phyloP scores from a whole-genome alignment of 2,329 filamentous ascomycete species.

The Aspergillus tamarii region DNA sequence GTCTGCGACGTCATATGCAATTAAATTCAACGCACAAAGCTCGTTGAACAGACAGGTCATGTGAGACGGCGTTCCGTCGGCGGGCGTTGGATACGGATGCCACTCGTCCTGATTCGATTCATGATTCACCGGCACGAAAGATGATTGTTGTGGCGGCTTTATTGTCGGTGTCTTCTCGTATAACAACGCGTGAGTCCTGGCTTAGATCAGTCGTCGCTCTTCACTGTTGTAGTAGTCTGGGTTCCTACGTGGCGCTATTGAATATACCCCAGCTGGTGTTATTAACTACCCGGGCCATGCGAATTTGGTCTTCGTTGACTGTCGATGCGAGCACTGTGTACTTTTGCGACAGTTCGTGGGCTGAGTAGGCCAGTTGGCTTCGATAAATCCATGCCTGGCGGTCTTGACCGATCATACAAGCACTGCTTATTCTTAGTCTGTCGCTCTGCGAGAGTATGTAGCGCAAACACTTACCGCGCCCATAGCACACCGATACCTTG shows the following conservation, averaged over 20 bases:
- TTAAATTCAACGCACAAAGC: slow-evolving; percentile 24
- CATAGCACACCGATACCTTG: slow-evolving; percentile 37
- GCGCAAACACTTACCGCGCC: slow-evolving; percentile 27
- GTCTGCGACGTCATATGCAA: slow-evolving; percentile 24
- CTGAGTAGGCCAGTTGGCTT: slow-evolving; percentile 29
- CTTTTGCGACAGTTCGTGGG: slow-evolving; percentile 27
- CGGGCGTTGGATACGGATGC: slow-evolving; percentile 25
- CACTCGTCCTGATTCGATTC: slow-evolving; percentile 24
- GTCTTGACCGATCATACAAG: slow-evolving; percentile 37
- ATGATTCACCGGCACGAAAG: slow-evolving; percentile 4
- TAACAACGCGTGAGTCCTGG: slow-evolving; percentile 26
- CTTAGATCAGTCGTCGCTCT: slow-evolving; percentile 10
- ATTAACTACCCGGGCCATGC: slow-evolving; percentile 18
- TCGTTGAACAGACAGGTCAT: slow-evolving; percentile 24
- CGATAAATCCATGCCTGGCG: slow-evolving; percentile 33
- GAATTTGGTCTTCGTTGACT: slow-evolving; percentile 22
- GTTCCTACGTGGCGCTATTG: slow-evolving; percentile 30
- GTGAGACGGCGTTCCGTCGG: slow-evolving; percentile 19
- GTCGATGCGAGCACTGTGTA: slow-evolving; percentile 11
- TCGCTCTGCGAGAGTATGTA: neutral
- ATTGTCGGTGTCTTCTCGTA: slow-evolving; percentile 24
- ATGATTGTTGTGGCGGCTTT: slow-evolving; percentile 19
- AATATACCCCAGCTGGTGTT: slow-evolving; percentile 30
- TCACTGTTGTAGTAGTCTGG: neutral
- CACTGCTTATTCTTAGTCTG: slow-evolving; percentile 22